Percentiles rank a stretch among this genome's conserved stretches.
Evolutionary conservation across 192 early-diverging fungal species (phyloP).

Genomic region (Dimargaris verticillata): DNA sequence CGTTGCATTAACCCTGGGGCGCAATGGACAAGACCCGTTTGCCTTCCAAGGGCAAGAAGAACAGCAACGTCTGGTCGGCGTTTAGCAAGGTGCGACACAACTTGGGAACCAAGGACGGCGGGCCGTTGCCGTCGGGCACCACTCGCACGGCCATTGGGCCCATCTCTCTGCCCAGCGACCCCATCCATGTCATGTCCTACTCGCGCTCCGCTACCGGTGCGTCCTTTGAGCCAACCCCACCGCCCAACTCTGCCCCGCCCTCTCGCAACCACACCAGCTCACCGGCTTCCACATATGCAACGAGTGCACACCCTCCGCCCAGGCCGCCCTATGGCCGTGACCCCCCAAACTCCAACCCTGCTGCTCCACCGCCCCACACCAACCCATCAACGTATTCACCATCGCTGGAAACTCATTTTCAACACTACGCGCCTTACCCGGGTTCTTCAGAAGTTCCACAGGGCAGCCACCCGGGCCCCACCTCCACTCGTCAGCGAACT

Average conservation of each 20-base stretch:
- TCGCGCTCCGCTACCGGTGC: not conserved
- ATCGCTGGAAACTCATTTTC: too few species aligned
- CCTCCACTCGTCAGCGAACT: too few species aligned
- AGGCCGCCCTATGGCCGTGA: not conserved
- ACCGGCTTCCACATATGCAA: not conserved
- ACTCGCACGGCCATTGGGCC: not conserved
- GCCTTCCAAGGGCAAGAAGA: too few species aligned
- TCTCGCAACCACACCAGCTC: not conserved
- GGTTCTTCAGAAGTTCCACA: too few species aligned
- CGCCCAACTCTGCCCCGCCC: not conserved
- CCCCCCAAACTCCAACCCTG: not conserved
- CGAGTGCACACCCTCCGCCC: not conserved
- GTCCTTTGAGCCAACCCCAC: not conserved
- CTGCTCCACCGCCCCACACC: not conserved
- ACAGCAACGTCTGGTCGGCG: too few species aligned
- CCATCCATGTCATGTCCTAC: conserved; percentile 2
- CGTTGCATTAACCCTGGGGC: too few species aligned
- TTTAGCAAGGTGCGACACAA: too few species aligned
- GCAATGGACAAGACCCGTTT: too few species aligned
- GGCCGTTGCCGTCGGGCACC: too few species aligned
- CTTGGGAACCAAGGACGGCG: too few species aligned
- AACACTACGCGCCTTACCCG: too few species aligned
- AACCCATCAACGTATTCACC: not conserved
- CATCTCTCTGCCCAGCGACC: conserved; percentile 4
- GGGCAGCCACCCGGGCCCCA: too few species aligned